phyloP scores from a whole-genome alignment of 129 eudicot genomes.

The Artemisia tridentata region DNA sequence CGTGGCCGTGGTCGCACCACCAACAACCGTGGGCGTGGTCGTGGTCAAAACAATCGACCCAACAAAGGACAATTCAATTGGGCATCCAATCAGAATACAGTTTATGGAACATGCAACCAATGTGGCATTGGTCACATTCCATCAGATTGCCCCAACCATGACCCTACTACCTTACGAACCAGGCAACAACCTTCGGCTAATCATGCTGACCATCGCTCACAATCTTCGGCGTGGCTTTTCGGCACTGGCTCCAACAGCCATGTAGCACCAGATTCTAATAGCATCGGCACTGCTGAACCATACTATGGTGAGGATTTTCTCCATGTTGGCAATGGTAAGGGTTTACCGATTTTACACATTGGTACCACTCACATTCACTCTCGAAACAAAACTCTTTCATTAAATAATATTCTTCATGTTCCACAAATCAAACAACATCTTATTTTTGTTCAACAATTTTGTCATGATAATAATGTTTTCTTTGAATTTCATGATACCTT shows the following conservation, averaged over 20 bases:
- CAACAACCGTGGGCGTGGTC: background rate
- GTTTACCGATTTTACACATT: conserved; percentile 7
- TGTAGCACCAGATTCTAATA: conserved; percentile 2
- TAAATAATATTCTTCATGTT: background rate
- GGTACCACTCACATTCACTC: background rate
- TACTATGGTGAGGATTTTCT: conserved; percentile 1
- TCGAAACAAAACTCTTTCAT: background rate
- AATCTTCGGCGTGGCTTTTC: background rate
- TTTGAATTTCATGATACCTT: conserved; percentile 2
- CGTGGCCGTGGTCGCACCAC: background rate
- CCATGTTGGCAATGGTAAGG: conserved; percentile 1
- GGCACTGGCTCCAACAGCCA: background rate
- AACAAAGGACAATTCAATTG: background rate
- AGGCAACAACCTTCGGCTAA: background rate
- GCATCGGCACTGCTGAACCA: background rate
- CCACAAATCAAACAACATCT: background rate
- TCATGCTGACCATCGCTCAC: background rate
- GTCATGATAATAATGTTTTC: background rate
- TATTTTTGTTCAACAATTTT: background rate
- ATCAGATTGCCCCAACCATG: background rate
- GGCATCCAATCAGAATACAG: background rate
- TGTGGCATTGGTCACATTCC: background rate
- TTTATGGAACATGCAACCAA: background rate
- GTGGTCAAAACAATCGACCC: background rate
- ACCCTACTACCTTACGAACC: background rate